Evolutionary conservation across 2,329 filamentous ascomycete species (phyloP).

Genomic region (Bipolaris oryzae): DNA sequence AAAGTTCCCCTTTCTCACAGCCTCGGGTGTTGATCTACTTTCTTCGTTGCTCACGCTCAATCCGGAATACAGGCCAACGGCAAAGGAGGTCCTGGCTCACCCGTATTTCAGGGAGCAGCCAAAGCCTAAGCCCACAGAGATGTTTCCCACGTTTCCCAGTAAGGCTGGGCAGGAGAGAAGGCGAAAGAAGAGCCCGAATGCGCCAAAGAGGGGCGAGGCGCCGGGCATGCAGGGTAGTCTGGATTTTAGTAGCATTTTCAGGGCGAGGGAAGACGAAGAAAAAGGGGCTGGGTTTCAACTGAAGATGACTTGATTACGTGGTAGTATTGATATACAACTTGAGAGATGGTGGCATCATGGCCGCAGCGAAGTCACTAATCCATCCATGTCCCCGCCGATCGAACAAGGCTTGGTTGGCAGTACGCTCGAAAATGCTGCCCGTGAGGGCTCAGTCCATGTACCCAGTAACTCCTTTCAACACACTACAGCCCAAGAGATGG

Average conservation of each 20-base stretch:
- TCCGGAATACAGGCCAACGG: constrained; percentile 72
- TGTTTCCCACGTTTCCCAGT: constrained; percentile 97
- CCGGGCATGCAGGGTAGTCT: constrained; percentile 54
- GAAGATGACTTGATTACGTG: constrained; percentile 35
- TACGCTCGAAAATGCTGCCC: background rate
- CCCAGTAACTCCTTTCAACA: background rate
- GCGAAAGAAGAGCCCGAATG: constrained; percentile 76
- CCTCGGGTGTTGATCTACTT: constrained; percentile 73
- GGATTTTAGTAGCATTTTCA: constrained; percentile 59
- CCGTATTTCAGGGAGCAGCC: constrained; percentile 89
- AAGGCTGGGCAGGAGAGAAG: constrained; percentile 91
- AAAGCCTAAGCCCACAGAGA: constrained; percentile 82
- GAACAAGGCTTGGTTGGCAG: background rate
- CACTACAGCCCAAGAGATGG: background rate
- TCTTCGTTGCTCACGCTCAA: constrained; percentile 74
- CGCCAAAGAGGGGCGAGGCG: constrained; percentile 74
- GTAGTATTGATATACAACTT: background rate
- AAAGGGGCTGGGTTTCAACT: constrained; percentile 55
- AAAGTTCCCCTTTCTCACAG: constrained; percentile 80
- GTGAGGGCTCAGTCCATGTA: background rate
- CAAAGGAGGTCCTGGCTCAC: constrained; percentile 76
- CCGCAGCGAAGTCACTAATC: background rate
- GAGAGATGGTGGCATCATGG: background rate
- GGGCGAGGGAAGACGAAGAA: constrained; percentile 55
- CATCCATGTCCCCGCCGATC: background rate